Conservation (phyloP, 176 grass and related monocot genomes). For the Chrysopogon serrulatus region DNA sequence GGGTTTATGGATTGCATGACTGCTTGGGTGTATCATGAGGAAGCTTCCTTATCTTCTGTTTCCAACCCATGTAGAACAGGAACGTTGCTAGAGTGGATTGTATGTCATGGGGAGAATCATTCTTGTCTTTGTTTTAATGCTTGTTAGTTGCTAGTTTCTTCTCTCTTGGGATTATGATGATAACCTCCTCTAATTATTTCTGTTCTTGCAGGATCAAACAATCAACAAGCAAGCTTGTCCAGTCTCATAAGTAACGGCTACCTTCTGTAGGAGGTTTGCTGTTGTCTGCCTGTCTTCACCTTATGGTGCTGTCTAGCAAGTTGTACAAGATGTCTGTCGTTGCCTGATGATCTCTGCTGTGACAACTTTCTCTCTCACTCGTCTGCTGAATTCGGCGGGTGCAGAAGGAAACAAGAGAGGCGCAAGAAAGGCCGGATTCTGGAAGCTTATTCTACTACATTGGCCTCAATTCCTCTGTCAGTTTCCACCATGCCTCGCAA, state of each 20-base stretch:
- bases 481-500: slow-evolving; percentile 44
- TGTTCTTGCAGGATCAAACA: slow-evolving; percentile 29
- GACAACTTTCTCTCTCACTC: not conserved
- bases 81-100: slow-evolving; percentile 6
- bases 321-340: slow-evolving; percentile 24
- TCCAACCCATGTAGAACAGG: not conserved
- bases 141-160: slow-evolving; percentile 19
- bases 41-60: slow-evolving; percentile 7
- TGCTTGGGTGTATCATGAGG: not conserved
- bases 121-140: not conserved
- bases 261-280: not conserved
- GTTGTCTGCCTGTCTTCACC: not conserved
- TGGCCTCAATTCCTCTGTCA: not conserved
- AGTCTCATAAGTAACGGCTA: not conserved
- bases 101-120: not conserved
- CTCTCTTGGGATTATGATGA: not conserved
- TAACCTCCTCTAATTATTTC: slow-evolving; percentile 23
- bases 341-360: slow-evolving; percentile 32
- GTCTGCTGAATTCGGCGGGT: slow-evolving; percentile 27
- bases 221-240: not conserved
- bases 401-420: slow-evolving; percentile 34
- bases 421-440: slow-evolving; percentile 2
- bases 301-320: slow-evolving; percentile 5
- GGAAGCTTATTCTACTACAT: not conserved
- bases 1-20: slow-evolving; percentile 2